Evolutionary conservation across 139 green algal species (phyloP).

Genomic region (Chlamydomonas schloesseri): DNA sequence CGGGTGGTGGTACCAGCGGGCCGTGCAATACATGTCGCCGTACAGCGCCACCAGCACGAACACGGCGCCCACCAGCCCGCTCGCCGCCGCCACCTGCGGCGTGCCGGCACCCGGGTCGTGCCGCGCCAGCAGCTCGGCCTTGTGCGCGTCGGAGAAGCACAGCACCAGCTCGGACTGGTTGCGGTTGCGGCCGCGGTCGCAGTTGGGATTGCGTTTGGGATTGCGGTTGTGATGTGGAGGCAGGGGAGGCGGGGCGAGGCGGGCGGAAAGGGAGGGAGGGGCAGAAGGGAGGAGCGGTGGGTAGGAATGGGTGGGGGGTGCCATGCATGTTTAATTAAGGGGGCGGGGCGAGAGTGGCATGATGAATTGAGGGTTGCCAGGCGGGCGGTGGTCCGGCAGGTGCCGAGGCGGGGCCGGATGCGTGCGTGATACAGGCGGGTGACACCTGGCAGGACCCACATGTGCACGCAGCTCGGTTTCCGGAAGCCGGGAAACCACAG

Average conservation of each 20-base stretch:
- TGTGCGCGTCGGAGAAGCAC: constrained; percentile 30
- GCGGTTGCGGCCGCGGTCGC: neutral
- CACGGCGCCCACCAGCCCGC: neutral
- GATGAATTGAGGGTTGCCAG: no score
- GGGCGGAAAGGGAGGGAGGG: neutral
- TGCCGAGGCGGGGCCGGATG: no score
- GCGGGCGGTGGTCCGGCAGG: no score
- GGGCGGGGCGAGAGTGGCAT: no score
- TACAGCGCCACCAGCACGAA: neutral
- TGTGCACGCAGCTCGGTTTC: no score
- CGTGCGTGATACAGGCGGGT: no score
- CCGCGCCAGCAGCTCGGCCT: constrained; percentile 1
- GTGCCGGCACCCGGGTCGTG: neutral
- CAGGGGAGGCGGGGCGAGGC: neutral
- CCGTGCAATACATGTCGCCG: constrained; percentile 46
- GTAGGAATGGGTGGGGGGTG: no score
- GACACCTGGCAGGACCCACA: no score
- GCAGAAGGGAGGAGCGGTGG: no score
- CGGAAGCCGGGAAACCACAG: no score
- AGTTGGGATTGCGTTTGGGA: neutral
- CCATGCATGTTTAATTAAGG: neutral
- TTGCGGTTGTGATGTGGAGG: neutral
- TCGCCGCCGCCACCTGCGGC: neutral
- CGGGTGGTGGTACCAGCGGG: constrained; percentile 19
- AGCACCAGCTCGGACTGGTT: constrained; percentile 40